Percentiles rank a stretch among this genome's conserved stretches.
These are phyloP conservation scores for Parmelia sp. DNA, from an alignment of 495 filamentous ascomycete genomes.

Conservation along the genomic window DNA sequence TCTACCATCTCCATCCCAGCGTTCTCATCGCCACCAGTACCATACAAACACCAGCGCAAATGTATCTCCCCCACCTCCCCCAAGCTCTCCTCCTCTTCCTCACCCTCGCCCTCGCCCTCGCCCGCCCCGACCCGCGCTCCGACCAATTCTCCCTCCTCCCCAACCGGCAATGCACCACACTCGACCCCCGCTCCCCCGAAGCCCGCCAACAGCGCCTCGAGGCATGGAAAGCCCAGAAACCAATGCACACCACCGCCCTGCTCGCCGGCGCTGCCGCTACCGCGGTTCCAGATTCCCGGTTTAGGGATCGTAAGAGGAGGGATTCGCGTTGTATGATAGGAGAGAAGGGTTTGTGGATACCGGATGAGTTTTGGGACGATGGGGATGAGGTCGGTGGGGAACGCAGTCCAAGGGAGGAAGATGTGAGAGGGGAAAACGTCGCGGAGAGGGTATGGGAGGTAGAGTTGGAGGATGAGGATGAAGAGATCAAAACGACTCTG, in stretches of 20 bases:
- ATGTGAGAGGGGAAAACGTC: not conserved
- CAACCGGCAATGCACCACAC: not conserved
- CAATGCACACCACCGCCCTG: slow-evolving; percentile 23
- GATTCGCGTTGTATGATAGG: slow-evolving; percentile 7
- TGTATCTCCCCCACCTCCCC: not conserved
- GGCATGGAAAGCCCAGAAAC: slow-evolving; percentile 18
- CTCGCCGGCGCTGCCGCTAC: slow-evolving; percentile 24
- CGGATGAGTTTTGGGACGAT: slow-evolving; percentile 4
- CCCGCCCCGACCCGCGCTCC: not conserved
- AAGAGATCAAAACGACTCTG: not conserved
- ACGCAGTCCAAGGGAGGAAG: not conserved
- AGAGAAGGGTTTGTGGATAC: slow-evolving; percentile 15
- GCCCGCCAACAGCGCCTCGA: slow-evolving; percentile 14
- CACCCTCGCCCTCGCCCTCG: slow-evolving; percentile 2
- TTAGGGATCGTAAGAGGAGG: not conserved
- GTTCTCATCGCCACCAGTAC: not conserved
- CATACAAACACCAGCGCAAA: not conserved
- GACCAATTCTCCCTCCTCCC: not conserved
- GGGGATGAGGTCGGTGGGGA: not conserved
- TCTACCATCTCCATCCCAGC: not conserved
- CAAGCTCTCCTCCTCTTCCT: slow-evolving; percentile 5
- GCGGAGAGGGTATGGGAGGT: not conserved
- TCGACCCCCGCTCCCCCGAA: not conserved
- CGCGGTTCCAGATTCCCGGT: not conserved
- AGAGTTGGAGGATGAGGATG: not conserved